Conservation (phyloP, 2,329 filamentous ascomycete genomes). For the Fusarium sp. region DNA sequence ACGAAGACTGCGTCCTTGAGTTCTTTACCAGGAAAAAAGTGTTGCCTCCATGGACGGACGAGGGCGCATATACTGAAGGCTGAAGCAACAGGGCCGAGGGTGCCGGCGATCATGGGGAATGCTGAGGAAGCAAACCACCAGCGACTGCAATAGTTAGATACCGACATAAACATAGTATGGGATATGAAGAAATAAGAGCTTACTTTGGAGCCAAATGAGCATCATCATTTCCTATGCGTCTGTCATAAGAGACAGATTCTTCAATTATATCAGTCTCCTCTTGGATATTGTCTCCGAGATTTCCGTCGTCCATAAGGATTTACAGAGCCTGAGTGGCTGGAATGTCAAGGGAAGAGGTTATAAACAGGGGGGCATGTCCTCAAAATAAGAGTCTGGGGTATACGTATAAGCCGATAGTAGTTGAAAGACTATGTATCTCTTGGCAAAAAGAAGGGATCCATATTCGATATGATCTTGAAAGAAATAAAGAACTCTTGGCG, state of each 20-base stretch:
- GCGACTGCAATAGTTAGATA: conserved; percentile 52
- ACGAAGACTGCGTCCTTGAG: conserved; percentile 64
- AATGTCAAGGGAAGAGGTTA: background rate
- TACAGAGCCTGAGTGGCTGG: background rate
- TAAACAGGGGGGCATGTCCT: background rate
- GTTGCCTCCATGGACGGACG: conserved; percentile 81
- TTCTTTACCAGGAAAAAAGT: conserved; percentile 58
- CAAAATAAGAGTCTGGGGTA: background rate
- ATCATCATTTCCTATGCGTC: conserved; percentile 52
- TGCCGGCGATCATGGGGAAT: conserved; percentile 84
- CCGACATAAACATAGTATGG: background rate
- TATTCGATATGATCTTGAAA: background rate
- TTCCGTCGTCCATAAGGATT: conserved; percentile 55
- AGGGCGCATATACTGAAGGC: conserved; percentile 88
- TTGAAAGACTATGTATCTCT: background rate
- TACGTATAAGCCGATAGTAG: background rate
- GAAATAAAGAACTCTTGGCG: conserved; percentile 7
- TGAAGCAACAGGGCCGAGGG: conserved; percentile 86
- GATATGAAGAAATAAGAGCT: conserved; percentile 3
- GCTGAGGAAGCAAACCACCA: conserved; percentile 74
- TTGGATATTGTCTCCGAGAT: conserved; percentile 52
- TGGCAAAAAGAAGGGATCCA: conserved; percentile 1
- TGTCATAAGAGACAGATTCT: conserved; percentile 35
- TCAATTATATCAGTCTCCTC: conserved; percentile 47
- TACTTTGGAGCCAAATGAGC: conserved; percentile 59